Evolutionary conservation across 768 basidiomycete genomes (phyloP).

Genomic region (Nevesoporus exiguus): DNA sequence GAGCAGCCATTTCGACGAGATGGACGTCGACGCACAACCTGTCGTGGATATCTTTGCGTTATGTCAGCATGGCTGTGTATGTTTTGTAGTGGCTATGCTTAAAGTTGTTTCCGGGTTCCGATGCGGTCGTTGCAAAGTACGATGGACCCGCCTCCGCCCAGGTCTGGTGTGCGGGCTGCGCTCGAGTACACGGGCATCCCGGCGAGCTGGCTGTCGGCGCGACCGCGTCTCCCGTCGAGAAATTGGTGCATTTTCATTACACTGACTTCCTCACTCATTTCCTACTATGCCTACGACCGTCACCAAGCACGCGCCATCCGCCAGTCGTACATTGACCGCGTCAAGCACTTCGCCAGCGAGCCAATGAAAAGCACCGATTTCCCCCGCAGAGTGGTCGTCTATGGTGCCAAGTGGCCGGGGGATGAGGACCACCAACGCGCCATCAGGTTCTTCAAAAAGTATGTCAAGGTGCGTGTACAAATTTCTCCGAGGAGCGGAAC

Average conservation of each 20-base stretch:
- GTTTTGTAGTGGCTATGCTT: constrained; percentile 20
- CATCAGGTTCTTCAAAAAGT: constrained; percentile 90
- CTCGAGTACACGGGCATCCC: constrained; percentile 68
- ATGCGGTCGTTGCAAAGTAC: background rate
- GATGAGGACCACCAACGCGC: constrained; percentile 89
- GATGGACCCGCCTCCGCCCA: constrained; percentile 17
- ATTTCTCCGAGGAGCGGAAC: constrained; percentile 7
- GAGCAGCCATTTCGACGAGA: constrained; percentile 52
- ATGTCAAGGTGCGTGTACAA: constrained; percentile 82
- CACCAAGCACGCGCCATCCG: constrained; percentile 74
- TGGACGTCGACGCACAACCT: constrained; percentile 13
- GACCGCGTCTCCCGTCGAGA: constrained; percentile 82
- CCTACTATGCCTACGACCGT: constrained; percentile 85
- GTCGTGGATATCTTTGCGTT: constrained; percentile 5
- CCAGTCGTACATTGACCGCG: constrained; percentile 73
- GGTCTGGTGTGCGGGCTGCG: constrained; percentile 58
- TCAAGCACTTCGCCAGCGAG: constrained; percentile 72
- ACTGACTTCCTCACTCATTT: constrained; percentile 64
- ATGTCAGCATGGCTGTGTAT: constrained; percentile 26
- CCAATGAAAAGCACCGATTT: constrained; percentile 60
- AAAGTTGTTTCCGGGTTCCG: constrained; percentile 22
- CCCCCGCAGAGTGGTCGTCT: constrained; percentile 80
- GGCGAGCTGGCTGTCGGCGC: constrained; percentile 76
- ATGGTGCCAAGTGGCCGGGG: constrained; percentile 88
- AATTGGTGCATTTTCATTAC: constrained; percentile 94